Percentiles rank a stretch among this genome's conserved stretches.
Conservation (phyloP, 495 filamentous ascomycete genomes). For the Talaromyces stipitatus region DNA sequence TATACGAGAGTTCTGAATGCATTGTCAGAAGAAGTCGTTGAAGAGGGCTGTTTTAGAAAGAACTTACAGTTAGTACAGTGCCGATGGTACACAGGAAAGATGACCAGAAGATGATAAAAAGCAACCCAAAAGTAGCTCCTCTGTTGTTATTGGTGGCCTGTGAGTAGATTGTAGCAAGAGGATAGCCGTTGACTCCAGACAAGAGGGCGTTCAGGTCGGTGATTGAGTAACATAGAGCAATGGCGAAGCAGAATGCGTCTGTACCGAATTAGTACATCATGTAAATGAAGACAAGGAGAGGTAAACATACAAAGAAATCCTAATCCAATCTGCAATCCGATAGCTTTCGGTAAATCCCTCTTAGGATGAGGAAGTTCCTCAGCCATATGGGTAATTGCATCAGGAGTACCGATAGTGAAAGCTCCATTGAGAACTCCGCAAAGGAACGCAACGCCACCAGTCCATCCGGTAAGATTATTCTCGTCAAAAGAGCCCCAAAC, state of each 20-base stretch:
- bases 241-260: conserved; percentile 51
- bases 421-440: conserved; percentile 70
- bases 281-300: conserved; percentile 12
- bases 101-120: conserved; percentile 43
- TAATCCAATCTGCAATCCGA: conserved; percentile 28
- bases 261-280: background rate
- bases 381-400: conserved; percentile 62
- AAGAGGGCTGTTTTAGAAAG: background rate
- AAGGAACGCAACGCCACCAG: conserved; percentile 62
- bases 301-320: conserved; percentile 14
- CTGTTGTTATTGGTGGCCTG: conserved; percentile 58
- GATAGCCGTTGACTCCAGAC: conserved; percentile 50
- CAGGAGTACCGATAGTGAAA: conserved; percentile 68
- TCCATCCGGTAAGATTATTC: conserved; percentile 57
- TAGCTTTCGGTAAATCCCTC: conserved; percentile 53
- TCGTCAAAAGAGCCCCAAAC: conserved; percentile 54
- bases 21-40: background rate
- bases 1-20: conserved; percentile 34
- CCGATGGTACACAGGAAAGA: background rate
- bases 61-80: conserved; percentile 3
- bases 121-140: conserved; percentile 52
- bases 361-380: conserved; percentile 63
- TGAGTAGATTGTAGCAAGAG: conserved; percentile 62
- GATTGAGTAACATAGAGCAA: conserved; percentile 63
- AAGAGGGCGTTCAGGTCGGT: conserved; percentile 54